Evolutionary conservation across 352 stramenopile genomes (phyloP).

Genomic region (Phytophthora chlamydospora): DNA sequence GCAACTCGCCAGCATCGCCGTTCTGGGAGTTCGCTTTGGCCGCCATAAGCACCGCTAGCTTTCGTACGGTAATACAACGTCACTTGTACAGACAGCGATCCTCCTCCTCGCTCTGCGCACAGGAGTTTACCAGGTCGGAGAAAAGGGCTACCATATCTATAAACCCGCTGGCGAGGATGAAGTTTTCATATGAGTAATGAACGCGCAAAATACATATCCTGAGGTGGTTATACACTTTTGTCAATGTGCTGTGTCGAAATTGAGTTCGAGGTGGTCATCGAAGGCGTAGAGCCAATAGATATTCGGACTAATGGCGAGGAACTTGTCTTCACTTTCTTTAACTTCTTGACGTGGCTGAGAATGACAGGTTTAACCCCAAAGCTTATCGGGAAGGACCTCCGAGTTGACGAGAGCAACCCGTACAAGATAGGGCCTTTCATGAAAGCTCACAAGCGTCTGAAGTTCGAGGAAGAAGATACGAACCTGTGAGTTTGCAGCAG

Average conservation of each 20-base stretch:
- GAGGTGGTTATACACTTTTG: no score
- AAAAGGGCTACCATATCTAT: constrained; percentile 73
- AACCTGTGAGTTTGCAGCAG: constrained; percentile 32
- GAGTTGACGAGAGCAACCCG: constrained; percentile 36
- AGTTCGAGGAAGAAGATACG: constrained; percentile 49
- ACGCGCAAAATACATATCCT: no score
- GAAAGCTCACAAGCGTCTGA: constrained; percentile 51
- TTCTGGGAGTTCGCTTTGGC: constrained; percentile 38
- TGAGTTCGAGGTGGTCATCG: constrained; percentile 51
- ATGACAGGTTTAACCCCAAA: constrained; percentile 33
- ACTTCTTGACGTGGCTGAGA: constrained; percentile 49
- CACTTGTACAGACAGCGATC: background rate
- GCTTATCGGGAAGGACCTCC: constrained; percentile 41
- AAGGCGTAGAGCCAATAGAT: constrained; percentile 18
- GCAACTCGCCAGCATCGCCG: constrained; percentile 46
- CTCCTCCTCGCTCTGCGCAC: constrained; percentile 64
- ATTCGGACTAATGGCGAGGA: no score
- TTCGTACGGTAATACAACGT: background rate
- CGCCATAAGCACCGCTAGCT: constrained; percentile 22
- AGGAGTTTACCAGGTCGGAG: constrained; percentile 65
- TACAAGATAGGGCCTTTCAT: constrained; percentile 41
- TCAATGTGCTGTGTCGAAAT: constrained; percentile 28
- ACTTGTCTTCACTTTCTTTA: constrained; percentile 4
- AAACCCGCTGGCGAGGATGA: constrained; percentile 58
- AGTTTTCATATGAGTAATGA: constrained; percentile 54